phyloP scores from a whole-genome alignment of 208 protist species.

The Naegleria gruberi region DNA sequence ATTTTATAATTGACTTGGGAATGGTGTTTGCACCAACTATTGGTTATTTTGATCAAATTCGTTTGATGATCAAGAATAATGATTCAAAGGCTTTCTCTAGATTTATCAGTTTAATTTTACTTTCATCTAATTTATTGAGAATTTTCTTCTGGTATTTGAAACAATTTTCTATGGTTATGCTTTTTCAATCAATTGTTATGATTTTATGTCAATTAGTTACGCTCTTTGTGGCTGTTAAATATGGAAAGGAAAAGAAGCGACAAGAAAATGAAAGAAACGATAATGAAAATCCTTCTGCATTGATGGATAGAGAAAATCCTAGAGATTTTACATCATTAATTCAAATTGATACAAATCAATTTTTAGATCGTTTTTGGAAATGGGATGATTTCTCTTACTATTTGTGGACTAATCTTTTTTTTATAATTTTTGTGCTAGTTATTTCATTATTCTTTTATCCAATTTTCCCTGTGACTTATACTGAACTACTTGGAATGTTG shows the following conservation, averaged over 20 bases:
- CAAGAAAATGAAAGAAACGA: neutral
- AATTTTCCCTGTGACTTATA: neutral
- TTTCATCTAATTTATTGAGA: conserved; percentile 31
- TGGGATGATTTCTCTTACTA: neutral
- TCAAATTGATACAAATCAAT: neutral
- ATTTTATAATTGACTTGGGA: conserved; percentile 14
- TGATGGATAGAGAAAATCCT: neutral
- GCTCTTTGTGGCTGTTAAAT: neutral
- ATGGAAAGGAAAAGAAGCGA: neutral
- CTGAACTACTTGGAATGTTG: neutral
- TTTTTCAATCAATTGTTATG: conserved; percentile 21
- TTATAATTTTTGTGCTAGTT: neutral
- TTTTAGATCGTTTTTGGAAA: conserved; percentile 4
- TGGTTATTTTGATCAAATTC: conserved; percentile 43
- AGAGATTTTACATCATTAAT: neutral
- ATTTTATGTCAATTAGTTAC: neutral
- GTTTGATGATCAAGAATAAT: conserved; percentile 19
- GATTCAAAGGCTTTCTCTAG: conserved; percentile 33
- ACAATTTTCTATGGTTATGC: neutral
- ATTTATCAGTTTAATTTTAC: conserved; percentile 32
- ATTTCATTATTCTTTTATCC: neutral
- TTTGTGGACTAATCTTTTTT: neutral
- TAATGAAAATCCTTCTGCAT: neutral
- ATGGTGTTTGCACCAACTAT: conserved; percentile 43
- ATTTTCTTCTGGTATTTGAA: conserved; percentile 25